phyloP scores from a whole-genome alignment of 345 rosid genomes.

The Arabidopsis arenosa region DNA sequence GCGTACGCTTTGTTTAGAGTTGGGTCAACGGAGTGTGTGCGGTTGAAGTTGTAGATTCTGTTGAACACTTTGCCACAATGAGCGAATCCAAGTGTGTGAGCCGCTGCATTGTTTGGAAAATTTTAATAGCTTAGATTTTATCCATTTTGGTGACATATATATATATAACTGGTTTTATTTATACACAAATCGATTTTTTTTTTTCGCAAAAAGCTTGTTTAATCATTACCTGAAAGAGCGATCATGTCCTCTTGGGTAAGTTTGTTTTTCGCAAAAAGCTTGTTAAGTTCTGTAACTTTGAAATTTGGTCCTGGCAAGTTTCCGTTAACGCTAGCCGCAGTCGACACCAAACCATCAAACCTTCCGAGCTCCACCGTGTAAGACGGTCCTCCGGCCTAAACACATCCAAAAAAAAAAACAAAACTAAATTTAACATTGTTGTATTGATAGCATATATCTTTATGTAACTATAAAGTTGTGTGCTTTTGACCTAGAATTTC shows the following conservation, averaged over 20 bases:
- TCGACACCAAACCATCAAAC: slow-evolving; percentile 74
- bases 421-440: background rate
- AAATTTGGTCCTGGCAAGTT: slow-evolving; percentile 68
- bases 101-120: slow-evolving; percentile 50
- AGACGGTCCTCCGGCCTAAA: slow-evolving; percentile 69
- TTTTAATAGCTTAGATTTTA: background rate
- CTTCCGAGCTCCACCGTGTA: slow-evolving; percentile 80
- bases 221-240: slow-evolving; percentile 73
- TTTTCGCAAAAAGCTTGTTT: too few species aligned
- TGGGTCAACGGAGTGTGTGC: slow-evolving; percentile 59
- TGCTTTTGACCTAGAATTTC: background rate
- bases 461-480: background rate
- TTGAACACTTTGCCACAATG: slow-evolving; percentile 64
- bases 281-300: slow-evolving; percentile 62
- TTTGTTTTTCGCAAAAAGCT: slow-evolving; percentile 58
- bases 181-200: too few species aligned
- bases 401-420: background rate
- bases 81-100: slow-evolving; percentile 85
- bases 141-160: background rate
- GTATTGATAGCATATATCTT: background rate
- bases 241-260: slow-evolving; percentile 77
- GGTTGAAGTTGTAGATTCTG: slow-evolving; percentile 68
- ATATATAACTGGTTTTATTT: background rate
- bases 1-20: slow-evolving; percentile 65
- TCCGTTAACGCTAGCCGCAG: slow-evolving; percentile 59